Percentiles rank a stretch among this genome's conserved stretches.
Conservation (phyloP, 2,329 filamentous ascomycete species). For the Madurella mycetomatis region DNA sequence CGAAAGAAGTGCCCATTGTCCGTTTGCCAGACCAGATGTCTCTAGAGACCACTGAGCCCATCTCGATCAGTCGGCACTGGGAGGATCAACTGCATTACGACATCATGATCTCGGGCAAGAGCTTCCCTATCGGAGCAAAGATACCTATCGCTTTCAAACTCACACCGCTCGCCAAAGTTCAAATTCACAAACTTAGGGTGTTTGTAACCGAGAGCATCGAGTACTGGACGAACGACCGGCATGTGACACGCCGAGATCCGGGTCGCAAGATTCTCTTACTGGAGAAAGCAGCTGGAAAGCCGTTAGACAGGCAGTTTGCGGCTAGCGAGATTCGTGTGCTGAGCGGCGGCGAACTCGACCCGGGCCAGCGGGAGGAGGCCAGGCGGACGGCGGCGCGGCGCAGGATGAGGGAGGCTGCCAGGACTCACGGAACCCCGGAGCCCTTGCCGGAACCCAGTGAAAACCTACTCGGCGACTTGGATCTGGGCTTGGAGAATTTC, state of each 20-base stretch:
- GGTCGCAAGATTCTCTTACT: conserved; percentile 80
- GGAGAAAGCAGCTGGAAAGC: conserved; percentile 79
- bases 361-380: conserved; percentile 44
- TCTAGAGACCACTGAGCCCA: conserved; percentile 85
- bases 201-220: conserved; percentile 87
- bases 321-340: conserved; percentile 72
- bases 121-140: conserved; percentile 80
- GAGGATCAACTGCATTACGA: conserved; percentile 95
- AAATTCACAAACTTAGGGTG: conserved; percentile 88
- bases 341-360: conserved; percentile 71
- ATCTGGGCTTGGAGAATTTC: conserved; percentile 63
- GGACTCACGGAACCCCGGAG: conserved; percentile 36
- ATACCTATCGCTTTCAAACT: conserved; percentile 93
- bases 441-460: conserved; percentile 51
- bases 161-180: conserved; percentile 86
- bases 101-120: conserved; percentile 93
- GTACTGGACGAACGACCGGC: conserved; percentile 82
- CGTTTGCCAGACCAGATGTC: conserved; percentile 83
- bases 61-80: conserved; percentile 90
- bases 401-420: conserved; percentile 51
- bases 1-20: conserved; percentile 77
- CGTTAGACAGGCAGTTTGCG: conserved; percentile 66
- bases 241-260: conserved; percentile 78
- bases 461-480: conserved; percentile 77
- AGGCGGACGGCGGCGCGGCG: conserved; percentile 43